These are phyloP conservation scores for Articulospora tetracladia DNA, from an alignment of 495 filamentous ascomycete species.

Conservation along the genomic window DNA sequence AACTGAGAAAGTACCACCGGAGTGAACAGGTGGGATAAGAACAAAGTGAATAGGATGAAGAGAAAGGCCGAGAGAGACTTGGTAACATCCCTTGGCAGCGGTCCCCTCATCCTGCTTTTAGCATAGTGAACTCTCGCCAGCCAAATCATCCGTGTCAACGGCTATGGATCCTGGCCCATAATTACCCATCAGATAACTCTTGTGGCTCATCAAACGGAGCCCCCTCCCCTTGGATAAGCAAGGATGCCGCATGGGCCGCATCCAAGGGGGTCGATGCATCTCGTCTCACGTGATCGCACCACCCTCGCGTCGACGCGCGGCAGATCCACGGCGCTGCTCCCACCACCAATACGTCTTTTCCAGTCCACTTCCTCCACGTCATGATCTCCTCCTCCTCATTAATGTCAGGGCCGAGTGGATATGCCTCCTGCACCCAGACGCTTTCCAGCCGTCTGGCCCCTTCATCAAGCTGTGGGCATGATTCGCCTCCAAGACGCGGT, in stretches of 20 bases:
- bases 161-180: background rate
- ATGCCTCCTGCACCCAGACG: too few species aligned
- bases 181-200: background rate
- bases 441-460: background rate
- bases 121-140: background rate
- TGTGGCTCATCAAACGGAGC: background rate
- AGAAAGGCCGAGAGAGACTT: background rate
- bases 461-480: background rate
- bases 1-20: background rate
- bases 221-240: background rate
- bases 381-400: background rate
- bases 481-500: background rate
- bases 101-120: background rate
- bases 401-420: background rate
- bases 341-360: background rate
- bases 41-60: background rate
- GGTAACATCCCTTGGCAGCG: background rate
- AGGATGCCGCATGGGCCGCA: background rate
- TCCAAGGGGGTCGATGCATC: too few species aligned
- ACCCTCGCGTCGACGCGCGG: background rate
- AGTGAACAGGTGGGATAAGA: background rate
- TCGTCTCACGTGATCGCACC: background rate
- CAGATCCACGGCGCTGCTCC: background rate
- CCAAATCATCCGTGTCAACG: background rate
- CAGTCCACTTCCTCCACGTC: background rate